Percentiles rank a stretch among this genome's conserved stretches.
Evolutionary conservation across 768 basidiomycete genomes (phyloP).

Genomic region (Macrolepiota fuliginosa): DNA sequence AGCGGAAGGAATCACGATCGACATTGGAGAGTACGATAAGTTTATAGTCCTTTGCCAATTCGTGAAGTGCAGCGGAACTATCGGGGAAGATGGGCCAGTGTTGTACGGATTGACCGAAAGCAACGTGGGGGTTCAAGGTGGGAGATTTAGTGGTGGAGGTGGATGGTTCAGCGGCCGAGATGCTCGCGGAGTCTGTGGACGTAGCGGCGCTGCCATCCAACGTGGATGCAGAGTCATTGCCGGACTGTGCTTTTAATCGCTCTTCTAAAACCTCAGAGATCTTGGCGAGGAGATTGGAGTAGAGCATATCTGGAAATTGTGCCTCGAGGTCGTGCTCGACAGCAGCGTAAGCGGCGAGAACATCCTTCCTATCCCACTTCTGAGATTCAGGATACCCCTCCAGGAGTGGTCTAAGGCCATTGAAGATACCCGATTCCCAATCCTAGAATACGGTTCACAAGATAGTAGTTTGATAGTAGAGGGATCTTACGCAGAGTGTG

Average conservation of each 20-base stretch:
- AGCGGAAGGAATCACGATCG: constrained; percentile 59
- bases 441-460: constrained; percentile 35
- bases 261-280: constrained; percentile 36
- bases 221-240: constrained; percentile 12
- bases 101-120: constrained; percentile 59
- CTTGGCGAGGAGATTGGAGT: constrained; percentile 58
- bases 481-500: constrained; percentile 52
- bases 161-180: constrained; percentile 12
- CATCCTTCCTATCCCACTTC: constrained; percentile 49
- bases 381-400: constrained; percentile 35
- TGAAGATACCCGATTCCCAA: constrained; percentile 71
- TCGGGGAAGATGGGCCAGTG: constrained; percentile 70
- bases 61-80: constrained; percentile 54
- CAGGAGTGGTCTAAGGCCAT: constrained; percentile 52
- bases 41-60: constrained; percentile 60
- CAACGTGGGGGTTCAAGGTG: constrained; percentile 30
- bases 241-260: constrained; percentile 31
- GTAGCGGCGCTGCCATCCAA: constrained; percentile 19
- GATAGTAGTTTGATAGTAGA: neutral
- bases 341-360: constrained; percentile 46
- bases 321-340: constrained; percentile 58
- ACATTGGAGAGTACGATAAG: constrained; percentile 78
- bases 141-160: constrained; percentile 16
- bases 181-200: constrained; percentile 9
- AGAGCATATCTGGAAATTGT: constrained; percentile 56